phyloP scores from a whole-genome alignment of 768 basidiomycete genomes.

The Saitozyma podzolica region DNA sequence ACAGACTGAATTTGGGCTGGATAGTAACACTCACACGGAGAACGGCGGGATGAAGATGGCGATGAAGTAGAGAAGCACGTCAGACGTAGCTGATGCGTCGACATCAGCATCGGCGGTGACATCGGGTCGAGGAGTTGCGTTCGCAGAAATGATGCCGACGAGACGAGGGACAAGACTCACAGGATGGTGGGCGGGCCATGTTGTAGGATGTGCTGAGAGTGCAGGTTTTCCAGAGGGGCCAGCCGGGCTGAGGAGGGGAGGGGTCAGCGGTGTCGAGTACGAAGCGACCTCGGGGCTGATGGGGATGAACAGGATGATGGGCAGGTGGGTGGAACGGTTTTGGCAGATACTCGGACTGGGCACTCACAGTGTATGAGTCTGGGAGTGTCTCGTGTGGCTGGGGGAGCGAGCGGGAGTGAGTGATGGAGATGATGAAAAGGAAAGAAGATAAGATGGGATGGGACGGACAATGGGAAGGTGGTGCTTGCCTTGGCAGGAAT shows the following conservation, averaged over 20 bases:
- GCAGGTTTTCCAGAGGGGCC: background rate
- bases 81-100: slow-evolving; percentile 32
- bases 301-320: too few species aligned
- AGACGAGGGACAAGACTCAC: slow-evolving; percentile 11
- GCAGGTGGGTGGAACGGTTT: too few species aligned
- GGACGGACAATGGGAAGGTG: too few species aligned
- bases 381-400: too few species aligned
- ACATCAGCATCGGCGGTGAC: background rate
- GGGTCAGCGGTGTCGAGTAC: background rate
- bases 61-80: slow-evolving; percentile 55
- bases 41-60: slow-evolving; percentile 47
- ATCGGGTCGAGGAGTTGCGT: background rate
- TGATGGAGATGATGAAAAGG: too few species aligned
- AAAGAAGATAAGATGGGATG: too few species aligned
- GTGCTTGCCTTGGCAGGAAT: too few species aligned
- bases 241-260: background rate
- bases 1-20: background rate
- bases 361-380: too few species aligned
- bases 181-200: slow-evolving; percentile 27
- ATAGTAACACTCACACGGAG: slow-evolving; percentile 33
- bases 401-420: too few species aligned
- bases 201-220: background rate
- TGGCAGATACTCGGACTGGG: too few species aligned
- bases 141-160: background rate
- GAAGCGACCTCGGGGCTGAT: background rate